Percentiles rank a stretch among this genome's conserved stretches.
These are phyloP conservation scores for Prunus davidiana DNA, from an alignment of 306 rosid genomes.

Conservation along the genomic window DNA sequence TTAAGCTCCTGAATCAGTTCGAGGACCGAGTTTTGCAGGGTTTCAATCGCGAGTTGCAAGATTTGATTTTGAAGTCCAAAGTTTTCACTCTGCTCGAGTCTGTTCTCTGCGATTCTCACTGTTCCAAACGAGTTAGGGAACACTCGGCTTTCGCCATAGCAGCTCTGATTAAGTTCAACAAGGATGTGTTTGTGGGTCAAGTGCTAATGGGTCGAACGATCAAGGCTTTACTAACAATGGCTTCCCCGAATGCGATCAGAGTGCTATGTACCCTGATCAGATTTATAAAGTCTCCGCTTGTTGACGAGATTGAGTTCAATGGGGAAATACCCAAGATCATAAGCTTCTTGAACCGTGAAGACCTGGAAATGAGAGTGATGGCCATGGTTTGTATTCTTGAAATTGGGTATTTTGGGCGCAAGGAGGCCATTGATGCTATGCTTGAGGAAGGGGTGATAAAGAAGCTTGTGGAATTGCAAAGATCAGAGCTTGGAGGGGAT, in stretches of 20 bases:
- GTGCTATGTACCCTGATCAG: constrained; percentile 56
- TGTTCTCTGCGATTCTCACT: constrained; percentile 39
- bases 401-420: constrained; percentile 81
- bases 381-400: constrained; percentile 66
- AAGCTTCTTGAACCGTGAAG: constrained; percentile 30
- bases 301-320: constrained; percentile 70
- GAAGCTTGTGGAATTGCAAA: constrained; percentile 70
- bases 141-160: constrained; percentile 41
- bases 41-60: constrained; percentile 68
- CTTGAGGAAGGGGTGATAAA: constrained; percentile 56
- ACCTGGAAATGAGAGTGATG: constrained; percentile 35
- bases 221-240: constrained; percentile 45
- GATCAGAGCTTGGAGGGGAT: constrained; percentile 61
- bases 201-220: constrained; percentile 61
- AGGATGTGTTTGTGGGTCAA: constrained; percentile 86
- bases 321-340: constrained; percentile 59
- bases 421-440: constrained; percentile 88
- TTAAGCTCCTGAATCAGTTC: constrained; percentile 46
- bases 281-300: constrained; percentile 71
- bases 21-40: constrained; percentile 55
- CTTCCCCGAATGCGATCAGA: constrained; percentile 41
- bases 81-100: constrained; percentile 49
- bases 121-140: constrained; percentile 44
- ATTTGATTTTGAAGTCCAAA: constrained; percentile 54
- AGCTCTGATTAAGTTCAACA: constrained; percentile 68